phyloP scores from a whole-genome alignment of 228 moss, liverwort and hornwort species.

The Sphagnum fallax region DNA sequence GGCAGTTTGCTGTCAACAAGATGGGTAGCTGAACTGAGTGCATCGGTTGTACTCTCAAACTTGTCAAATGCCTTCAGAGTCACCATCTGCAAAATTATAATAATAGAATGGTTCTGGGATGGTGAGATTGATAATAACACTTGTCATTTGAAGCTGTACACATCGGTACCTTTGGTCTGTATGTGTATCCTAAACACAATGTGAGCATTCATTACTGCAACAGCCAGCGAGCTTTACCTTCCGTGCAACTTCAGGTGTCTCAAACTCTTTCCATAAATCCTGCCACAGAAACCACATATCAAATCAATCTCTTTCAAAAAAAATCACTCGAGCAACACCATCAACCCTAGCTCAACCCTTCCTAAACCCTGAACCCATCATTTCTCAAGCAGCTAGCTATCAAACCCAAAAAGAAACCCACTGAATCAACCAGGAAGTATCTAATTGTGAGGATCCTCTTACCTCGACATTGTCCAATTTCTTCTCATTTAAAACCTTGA shows the following conservation, averaged over 20 bases:
- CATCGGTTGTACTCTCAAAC: constrained; percentile 83
- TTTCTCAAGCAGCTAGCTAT: too few relatives aligned
- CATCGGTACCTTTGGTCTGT: too few relatives aligned
- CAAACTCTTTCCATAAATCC: constrained; percentile 81
- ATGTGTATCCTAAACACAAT: too few relatives aligned
- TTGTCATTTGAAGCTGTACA: too few relatives aligned
- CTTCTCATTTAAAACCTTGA: constrained; percentile 73
- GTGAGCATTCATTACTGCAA: not conserved
- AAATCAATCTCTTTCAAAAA: not conserved
- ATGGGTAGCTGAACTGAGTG: constrained; percentile 67
- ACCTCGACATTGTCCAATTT: constrained; percentile 64
- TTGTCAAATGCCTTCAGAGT: constrained; percentile 82
- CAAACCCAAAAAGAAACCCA: too few relatives aligned
- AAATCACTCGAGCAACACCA: too few relatives aligned
- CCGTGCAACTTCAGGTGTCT: constrained; percentile 60
- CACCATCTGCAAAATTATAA: constrained; percentile 33
- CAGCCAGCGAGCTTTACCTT: constrained; percentile 22
- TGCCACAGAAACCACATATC: constrained; percentile 15
- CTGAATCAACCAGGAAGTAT: too few relatives aligned
- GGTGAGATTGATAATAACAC: too few relatives aligned
- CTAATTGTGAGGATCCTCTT: not conserved
- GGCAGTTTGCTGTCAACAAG: constrained; percentile 81
- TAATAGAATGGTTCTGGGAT: too few relatives aligned
- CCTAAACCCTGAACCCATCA: too few relatives aligned
- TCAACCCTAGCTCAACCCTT: too few relatives aligned